Base-by-base conservation (phyloP, 2,329 filamentous ascomycete species). In the Aureobasidium pullulans region DNA sequence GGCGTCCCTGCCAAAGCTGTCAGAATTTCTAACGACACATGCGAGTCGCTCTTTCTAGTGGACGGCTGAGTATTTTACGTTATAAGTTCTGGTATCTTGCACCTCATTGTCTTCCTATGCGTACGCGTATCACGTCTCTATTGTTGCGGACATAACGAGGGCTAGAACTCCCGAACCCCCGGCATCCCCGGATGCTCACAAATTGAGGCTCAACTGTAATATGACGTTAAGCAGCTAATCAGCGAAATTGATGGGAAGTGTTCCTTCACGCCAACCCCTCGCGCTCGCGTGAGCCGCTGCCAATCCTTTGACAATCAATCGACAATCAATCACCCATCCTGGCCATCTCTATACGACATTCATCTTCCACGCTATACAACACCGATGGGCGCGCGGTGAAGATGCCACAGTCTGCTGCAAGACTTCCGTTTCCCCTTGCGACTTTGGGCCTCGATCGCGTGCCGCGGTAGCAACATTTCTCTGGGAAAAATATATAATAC, bases 151-250 rank as follows among this genome's bases (percentile, higher is more conserved):
- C 23, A 42, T 43, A 19, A 54, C 15, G 7, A 43, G 39, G 37
- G 9, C n/a, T 11, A 43, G n/a, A 40, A 54, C 23, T 32, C 16
- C 42, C 48, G 19, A 34, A 15, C 15, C 32, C 32, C 16, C 50
- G 50, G 50, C 50, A 54, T 23, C 50, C 50, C 50, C 50, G 50
- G 50, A 53, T 53, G 49, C 9, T 39, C 37, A 42, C 28, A 42
- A 42, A 32, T 43, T 43, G 50, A 54, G 50, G 37, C 50, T 54
- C 50, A 42, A 29, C 29, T 54, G n/a, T 28, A 37, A 8, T 23
- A 54, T 54, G 50, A 54, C 39, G 50, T 43, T 13, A 23, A 23
- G 23, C 28, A 42, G 15, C 16, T 19, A 42, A 53, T 42, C 23
- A 37, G 28, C 37, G 36, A 32, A 53, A 53, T 53, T 42, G 49